Evolutionary conservation across 2,329 filamentous ascomycete genomes (phyloP).

Genomic region (Penicillium olsonii): DNA sequence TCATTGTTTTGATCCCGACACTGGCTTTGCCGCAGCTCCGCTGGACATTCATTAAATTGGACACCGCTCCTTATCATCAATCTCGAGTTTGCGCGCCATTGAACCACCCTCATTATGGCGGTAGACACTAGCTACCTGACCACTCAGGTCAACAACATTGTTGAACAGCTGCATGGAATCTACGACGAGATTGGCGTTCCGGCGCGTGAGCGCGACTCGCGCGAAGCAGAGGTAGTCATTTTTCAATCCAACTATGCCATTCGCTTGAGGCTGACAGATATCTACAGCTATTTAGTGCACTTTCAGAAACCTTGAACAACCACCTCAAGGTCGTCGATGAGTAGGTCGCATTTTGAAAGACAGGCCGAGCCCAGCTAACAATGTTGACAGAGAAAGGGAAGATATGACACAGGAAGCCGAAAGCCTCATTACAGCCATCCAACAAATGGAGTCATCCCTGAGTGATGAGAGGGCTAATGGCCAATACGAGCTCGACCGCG

Average conservation of each 20-base stretch:
- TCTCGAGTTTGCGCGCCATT: constrained; percentile 6
- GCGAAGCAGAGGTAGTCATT: constrained; percentile 78
- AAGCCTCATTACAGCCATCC: constrained; percentile 78
- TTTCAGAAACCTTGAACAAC: constrained; percentile 88
- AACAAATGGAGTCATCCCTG: constrained; percentile 89
- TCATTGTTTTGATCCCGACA: constrained; percentile 18
- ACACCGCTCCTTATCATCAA: constrained; percentile 17
- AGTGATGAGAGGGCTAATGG: constrained; percentile 70
- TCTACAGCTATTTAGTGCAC: constrained; percentile 77
- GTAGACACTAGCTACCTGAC: constrained; percentile 94
- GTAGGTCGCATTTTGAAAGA: constrained; percentile 41
- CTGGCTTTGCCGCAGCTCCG: constrained; percentile 16
- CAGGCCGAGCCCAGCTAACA: constrained; percentile 11
- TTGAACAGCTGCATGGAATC: constrained; percentile 86
- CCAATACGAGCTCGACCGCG: constrained; percentile 64
- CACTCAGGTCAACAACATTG: constrained; percentile 92
- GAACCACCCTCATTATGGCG: constrained; percentile 29
- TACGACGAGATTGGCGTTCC: constrained; percentile 99
- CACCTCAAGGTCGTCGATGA: constrained; percentile 81
- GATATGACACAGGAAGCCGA: constrained; percentile 87
- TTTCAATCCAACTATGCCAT: neutral
- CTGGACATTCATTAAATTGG: constrained; percentile 18
- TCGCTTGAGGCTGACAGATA: constrained; percentile 1
- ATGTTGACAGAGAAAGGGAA: constrained; percentile 70
- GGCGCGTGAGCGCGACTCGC: constrained; percentile 82